Evolutionary conservation across 2,329 filamentous ascomycete genomes (phyloP), one percentile per base, ranked within the genome.

Genomic region (Fusarium mundagurra): DNA sequence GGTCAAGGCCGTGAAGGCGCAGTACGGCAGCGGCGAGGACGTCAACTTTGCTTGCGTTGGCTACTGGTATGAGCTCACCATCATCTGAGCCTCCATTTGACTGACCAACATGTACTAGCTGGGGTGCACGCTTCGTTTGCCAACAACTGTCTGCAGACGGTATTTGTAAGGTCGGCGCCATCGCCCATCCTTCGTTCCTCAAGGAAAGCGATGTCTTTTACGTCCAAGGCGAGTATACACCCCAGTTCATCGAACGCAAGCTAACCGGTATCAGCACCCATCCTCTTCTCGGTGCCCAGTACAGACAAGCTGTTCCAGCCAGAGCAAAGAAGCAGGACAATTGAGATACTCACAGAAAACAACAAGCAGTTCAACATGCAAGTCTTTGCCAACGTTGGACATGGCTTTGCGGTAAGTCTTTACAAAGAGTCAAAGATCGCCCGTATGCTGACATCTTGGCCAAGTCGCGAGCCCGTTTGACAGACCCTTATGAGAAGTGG

Each of bases 51-150:
- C 38, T 10, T 54, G 48, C 6, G 50, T 58, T n/a, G 59, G 59
- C 24, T 62, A 62, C 5, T 62, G 59, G 59, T 58, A 27, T 3
- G n/a, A 58, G 10, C 12, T 2, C 2, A 14, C 13, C 7, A 3
- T 22, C 1, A 12, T 29, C 7, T 27, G 3, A 29, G 10, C 4
- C 9, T 38, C n/a, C 9, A 38, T 22, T 27, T 12, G 9, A 54
- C 33, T 54, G 13, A 38, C 33, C 7, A 27, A 2, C 2, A 22
- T 36, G 33, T 29, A 12, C 8, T 2, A 54, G 50, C 9, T 62
- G 59, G 59, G 50, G 59, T 13, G 50, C 59, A 27, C 59, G 50
- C 17, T 62, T 62, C 6, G 59, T 62, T 7, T 43, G 48, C 24
- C 36, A 29, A 1, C 38, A 62, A 29, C 8, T 58, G 3, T 62